A percentile compares a stretch with the other conserved stretches of the same genome.
phyloP scores from a whole-genome alignment of 441 rosid genomes.

The Adansonia rubrostipa region DNA sequence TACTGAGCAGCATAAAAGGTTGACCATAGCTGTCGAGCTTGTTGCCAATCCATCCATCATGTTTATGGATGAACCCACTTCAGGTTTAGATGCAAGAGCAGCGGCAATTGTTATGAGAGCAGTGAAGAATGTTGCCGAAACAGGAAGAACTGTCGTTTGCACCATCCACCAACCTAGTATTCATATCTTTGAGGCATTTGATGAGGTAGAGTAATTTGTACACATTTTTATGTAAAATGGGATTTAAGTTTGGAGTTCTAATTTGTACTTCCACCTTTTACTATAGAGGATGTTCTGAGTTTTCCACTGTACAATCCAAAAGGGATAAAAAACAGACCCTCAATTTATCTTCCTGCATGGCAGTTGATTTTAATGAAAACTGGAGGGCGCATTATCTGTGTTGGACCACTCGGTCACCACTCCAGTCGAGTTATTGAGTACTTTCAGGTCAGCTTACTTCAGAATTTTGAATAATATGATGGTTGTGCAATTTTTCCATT shows the following conservation, averaged over 20 bases:
- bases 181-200: constrained; percentile 67
- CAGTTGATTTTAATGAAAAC: constrained; percentile 57
- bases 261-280: not conserved
- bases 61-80: constrained; percentile 77
- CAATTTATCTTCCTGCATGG: not conserved
- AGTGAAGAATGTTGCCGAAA: constrained; percentile 62
- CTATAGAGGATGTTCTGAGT: not conserved
- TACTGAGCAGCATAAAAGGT: constrained; percentile 59
- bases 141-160: constrained; percentile 60
- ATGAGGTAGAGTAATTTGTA: constrained; percentile 43
- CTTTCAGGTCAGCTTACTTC: constrained; percentile 52
- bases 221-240: not conserved
- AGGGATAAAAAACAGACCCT: not conserved
- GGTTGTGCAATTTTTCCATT: not conserved
- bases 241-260: not conserved
- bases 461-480: not conserved
- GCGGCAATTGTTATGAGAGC: constrained; percentile 76
- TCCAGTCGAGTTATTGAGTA: constrained; percentile 56
- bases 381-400: constrained; percentile 62
- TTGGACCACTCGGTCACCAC: constrained; percentile 60
- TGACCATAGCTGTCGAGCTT: constrained; percentile 72
- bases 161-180: constrained; percentile 42
- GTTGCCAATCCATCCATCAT: constrained; percentile 76
- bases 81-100: constrained; percentile 71
- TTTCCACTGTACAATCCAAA: not conserved